Percentiles rank a stretch among this genome's conserved stretches.
Conservation (phyloP, 202 grass and related monocot species). For the Bolboschoenoplectus hybrid region DNA sequence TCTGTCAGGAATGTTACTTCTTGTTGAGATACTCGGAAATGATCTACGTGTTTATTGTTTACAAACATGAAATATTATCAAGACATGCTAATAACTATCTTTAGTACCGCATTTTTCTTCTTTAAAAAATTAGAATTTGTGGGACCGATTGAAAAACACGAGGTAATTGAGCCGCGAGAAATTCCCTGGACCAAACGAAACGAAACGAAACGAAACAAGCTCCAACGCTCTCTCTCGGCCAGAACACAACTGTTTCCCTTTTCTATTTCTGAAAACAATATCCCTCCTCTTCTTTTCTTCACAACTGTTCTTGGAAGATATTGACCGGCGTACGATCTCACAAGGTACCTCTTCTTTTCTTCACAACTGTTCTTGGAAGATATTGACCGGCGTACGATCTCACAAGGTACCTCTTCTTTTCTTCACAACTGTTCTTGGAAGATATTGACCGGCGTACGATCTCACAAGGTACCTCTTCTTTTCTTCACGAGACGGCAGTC, state of each 20-base stretch:
- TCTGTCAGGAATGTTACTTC: neutral
- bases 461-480: neutral
- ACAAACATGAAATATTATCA: neutral
- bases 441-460: neutral
- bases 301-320: no score
- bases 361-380: no score
- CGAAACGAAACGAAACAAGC: neutral
- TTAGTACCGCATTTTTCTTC: neutral
- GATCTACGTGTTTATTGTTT: neutral
- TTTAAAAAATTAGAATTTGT: neutral
- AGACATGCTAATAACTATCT: neutral
- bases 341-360: no score
- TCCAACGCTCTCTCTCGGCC: conserved; percentile 20
- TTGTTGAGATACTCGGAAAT: neutral
- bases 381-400: no score
- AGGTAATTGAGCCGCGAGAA: no score
- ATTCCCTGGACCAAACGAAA: no score
- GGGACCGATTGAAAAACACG: neutral
- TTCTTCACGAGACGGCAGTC: neutral
- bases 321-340: no score
- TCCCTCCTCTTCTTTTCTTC: neutral
- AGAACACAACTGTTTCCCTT: neutral
- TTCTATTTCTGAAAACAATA: neutral
- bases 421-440: neutral
- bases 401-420: neutral